Conservation (phyloP, 2,329 filamentous ascomycete species). For the Parastagonospora nodorum region DNA sequence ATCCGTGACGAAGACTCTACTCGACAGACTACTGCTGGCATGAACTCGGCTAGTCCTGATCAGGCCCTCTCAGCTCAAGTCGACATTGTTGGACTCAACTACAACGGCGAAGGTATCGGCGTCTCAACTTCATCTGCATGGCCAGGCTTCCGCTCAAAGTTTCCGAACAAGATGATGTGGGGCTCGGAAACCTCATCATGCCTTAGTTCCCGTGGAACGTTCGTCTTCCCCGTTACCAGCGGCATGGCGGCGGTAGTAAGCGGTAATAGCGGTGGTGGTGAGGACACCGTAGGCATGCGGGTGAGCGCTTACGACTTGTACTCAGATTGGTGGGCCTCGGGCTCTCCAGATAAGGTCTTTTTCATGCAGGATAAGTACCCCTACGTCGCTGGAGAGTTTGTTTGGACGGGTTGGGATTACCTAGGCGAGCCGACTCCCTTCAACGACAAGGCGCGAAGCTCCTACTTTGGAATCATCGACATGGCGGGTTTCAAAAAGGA, state of each 20-base stretch:
- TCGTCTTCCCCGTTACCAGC: constrained; percentile 57
- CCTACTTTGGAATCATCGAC: constrained; percentile 63
- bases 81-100: constrained; percentile 59
- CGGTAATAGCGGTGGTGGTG: constrained; percentile 39
- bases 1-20: constrained; percentile 54
- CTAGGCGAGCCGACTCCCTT: constrained; percentile 58
- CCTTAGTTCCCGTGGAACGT: constrained; percentile 57
- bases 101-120: constrained; percentile 57
- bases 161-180: constrained; percentile 51
- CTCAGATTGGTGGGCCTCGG: constrained; percentile 49
- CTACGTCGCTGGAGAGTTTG: constrained; percentile 59
- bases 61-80: constrained; percentile 47
- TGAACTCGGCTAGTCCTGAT: constrained; percentile 53
- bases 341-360: constrained; percentile 59
- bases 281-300: constrained; percentile 34
- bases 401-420: constrained; percentile 59
- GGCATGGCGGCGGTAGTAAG: constrained; percentile 45
- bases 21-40: constrained; percentile 50
- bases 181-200: constrained; percentile 40
- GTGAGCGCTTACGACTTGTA: constrained; percentile 60
- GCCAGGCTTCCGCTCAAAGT: constrained; percentile 50
- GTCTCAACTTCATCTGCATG: constrained; percentile 29
- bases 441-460: constrained; percentile 52
- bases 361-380: constrained; percentile 51
- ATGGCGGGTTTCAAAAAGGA: constrained; percentile 63